Base-by-base conservation (phyloP, 164 flowering plant genomes). In the Akebia trifoliata region DNA sequence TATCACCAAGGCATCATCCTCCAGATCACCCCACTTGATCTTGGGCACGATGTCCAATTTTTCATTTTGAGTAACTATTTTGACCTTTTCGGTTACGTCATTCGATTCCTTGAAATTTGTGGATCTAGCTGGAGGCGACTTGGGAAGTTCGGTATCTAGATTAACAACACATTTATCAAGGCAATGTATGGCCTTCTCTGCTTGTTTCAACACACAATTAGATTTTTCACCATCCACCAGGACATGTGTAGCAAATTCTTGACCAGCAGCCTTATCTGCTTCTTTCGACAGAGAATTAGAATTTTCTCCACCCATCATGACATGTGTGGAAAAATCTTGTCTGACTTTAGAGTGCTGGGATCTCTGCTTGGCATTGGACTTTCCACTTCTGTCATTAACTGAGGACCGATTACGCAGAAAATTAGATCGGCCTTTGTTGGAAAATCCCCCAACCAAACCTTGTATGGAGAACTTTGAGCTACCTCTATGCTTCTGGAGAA, bases 1-100 rank as follows among this genome's bases (percentile, higher is more conserved):
- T 48, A 43, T 38, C 20, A 65, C 56, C 55, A 82, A 59, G 49
- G 54, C 72, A 54, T 73, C 85, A 70, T 76, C 89, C 58, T 85
- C 87, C 17, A 81, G 71, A 72, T 81, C 82, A 51, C 94, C 95
- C 95, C 90, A 84, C 56, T 76, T 86, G 55, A 86, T 81, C 60
- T 78, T 81, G 21, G 67, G 84, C 62, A 71, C 54, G 37, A 59
- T 69, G 61, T 56, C 58, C 67, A 56, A 32, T 46, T 66, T 67
- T 68, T 61, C 68, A 18, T 56, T 65, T 15, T 34, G 59, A 42
- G 67, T 20, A 53, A 44, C 51, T 40, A 66, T 67, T n/a, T 54
- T 36, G 57, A 18, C 24, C 30, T 28, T 58, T 49, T 3, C 60
- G 47, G 11, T 22, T 57, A 37, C 45, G 37, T 29, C 44, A 28